These are phyloP conservation scores for Parasarocladium wereldwijsianum DNA, from an alignment of 2,329 filamentous ascomycete genomes.

Conservation along the genomic window DNA sequence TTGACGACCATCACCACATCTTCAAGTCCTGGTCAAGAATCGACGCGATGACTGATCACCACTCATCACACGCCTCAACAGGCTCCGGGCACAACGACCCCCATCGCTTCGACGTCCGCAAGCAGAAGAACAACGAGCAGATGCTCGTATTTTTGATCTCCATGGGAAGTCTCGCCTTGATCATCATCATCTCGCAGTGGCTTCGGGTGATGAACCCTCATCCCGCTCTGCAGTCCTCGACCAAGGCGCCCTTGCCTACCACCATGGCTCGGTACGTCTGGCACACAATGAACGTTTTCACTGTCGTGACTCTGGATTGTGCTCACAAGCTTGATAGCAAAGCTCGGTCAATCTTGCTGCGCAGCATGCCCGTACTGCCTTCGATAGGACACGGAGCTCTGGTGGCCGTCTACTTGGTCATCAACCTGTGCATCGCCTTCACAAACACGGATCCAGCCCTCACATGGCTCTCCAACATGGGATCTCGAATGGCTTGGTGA, in stretches of 20 bases:
- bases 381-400: conserved; percentile 18
- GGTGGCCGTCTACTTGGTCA: conserved; percentile 14
- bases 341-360: background rate
- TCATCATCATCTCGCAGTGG: background rate
- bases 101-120: background rate
- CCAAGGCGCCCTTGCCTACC: too few species aligned
- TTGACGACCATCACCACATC: background rate
- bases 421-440: conserved; percentile 20
- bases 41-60: background rate
- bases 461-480: conserved; percentile 17
- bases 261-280: too few species aligned
- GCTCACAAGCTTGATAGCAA: too few species aligned
- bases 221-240: too few species aligned
- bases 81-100: background rate
- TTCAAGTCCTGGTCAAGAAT: background rate
- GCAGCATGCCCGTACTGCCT: conserved; percentile 10
- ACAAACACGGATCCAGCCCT: conserved; percentile 18
- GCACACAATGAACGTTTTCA: too few species aligned
- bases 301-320: too few species aligned
- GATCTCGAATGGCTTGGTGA: conserved; percentile 23
- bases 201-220: too few species aligned
- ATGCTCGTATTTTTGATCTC: conserved; percentile 2
- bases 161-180: background rate
- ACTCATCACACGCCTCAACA: background rate
- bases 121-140: conserved; percentile 2